Evolutionary conservation across 495 filamentous ascomycete species (phyloP).

Genomic region (Xeromyces bisporus): DNA sequence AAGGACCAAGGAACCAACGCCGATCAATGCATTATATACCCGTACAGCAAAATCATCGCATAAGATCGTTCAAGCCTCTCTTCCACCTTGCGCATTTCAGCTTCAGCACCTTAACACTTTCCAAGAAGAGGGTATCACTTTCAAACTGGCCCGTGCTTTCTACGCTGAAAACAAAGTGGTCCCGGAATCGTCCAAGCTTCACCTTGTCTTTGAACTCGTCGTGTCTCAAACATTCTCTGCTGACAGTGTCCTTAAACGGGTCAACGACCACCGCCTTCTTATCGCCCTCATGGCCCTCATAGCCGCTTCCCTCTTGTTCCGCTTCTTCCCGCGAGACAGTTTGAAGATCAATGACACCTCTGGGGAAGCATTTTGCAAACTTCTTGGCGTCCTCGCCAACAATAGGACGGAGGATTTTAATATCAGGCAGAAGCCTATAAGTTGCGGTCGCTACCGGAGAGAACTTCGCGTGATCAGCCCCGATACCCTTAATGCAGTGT

Average conservation of each 20-base stretch:
- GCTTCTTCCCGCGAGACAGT: conserved; percentile 53
- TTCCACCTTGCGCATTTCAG: conserved; percentile 54
- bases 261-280: conserved; percentile 72
- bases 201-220: conserved; percentile 90
- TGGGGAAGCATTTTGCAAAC: conserved; percentile 78
- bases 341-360: conserved; percentile 71
- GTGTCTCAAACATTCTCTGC: conserved; percentile 79
- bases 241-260: conserved; percentile 79
- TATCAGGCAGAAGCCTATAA: conserved; percentile 78
- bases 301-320: conserved; percentile 39
- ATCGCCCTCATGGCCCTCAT: conserved; percentile 55
- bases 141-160: conserved; percentile 91
- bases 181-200: conserved; percentile 69
- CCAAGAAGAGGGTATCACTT: conserved; percentile 78
- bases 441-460: conserved; percentile 88
- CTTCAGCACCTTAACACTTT: conserved; percentile 70
- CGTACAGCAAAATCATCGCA: conserved; percentile 22
- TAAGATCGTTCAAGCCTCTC: conserved; percentile 37
- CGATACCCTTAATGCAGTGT: conserved; percentile 86
- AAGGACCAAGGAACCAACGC: conserved; percentile 21
- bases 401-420: conserved; percentile 67
- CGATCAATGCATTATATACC: conserved; percentile 28
- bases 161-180: conserved; percentile 94
- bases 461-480: conserved; percentile 93
- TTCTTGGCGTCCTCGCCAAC: conserved; percentile 72